A percentile compares a stretch with the other conserved stretches of the same genome.
Conservation (phyloP, 2,329 filamentous ascomycete species). For the Chaetomium globosum region DNA sequence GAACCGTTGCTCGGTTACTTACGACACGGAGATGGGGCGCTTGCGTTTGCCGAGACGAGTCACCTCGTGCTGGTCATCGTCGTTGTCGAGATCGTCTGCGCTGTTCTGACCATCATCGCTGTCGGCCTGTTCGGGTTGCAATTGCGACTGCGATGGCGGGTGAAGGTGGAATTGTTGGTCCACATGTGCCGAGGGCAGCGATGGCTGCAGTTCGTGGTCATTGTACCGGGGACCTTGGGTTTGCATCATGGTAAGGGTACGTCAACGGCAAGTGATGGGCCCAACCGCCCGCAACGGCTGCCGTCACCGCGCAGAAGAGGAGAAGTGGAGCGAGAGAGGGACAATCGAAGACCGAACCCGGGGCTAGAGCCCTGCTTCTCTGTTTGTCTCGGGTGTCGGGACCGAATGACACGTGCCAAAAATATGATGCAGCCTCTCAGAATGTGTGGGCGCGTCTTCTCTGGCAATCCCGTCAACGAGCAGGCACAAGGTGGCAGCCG, state of each 20-base stretch:
- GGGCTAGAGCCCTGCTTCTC: neutral
- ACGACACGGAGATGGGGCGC: slow-evolving; percentile 64
- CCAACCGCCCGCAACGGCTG: slow-evolving; percentile 1
- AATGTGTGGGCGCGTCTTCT: neutral
- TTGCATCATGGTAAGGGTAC: slow-evolving; percentile 37
- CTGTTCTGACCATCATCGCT: slow-evolving; percentile 57
- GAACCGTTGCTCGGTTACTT: slow-evolving; percentile 40
- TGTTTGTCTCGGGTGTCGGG: slow-evolving; percentile 13
- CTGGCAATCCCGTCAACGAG: neutral
- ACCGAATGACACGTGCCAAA: slow-evolving; percentile 17
- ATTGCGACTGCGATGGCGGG: slow-evolving; percentile 15
- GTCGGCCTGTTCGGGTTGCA: slow-evolving; percentile 43
- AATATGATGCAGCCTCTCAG: neutral
- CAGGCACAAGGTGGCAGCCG: slow-evolving; percentile 11
- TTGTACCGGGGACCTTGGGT: slow-evolving; percentile 32
- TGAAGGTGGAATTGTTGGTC: slow-evolving; percentile 43
- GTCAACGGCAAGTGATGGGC: slow-evolving; percentile 18
- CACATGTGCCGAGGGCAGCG: slow-evolving; percentile 25
- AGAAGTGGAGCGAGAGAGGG: slow-evolving; percentile 1
- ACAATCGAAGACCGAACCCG: slow-evolving; percentile 1
- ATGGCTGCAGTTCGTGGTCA: slow-evolving; percentile 30
- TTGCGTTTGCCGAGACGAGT: slow-evolving; percentile 59
- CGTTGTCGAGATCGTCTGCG: slow-evolving; percentile 48
- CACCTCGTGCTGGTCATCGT: slow-evolving; percentile 49
- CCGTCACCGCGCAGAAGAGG: neutral